Percentiles rank a stretch among this genome's conserved stretches.
phyloP scores from a whole-genome alignment of 768 basidiomycete genomes.

The Termitomyces sp. region DNA sequence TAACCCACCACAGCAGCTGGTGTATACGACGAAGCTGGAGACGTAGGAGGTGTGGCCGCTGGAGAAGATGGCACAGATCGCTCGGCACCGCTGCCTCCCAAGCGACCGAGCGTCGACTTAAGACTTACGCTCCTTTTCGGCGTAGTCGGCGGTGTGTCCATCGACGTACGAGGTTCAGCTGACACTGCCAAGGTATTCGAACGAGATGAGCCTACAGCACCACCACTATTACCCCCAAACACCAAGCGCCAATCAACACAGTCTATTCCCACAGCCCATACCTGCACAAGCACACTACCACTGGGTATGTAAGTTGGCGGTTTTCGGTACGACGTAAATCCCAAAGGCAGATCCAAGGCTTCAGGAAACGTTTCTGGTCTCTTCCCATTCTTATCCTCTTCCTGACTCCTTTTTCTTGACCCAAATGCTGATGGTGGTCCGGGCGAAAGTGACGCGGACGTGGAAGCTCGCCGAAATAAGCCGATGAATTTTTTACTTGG shows the following conservation, averaged over 20 bases:
- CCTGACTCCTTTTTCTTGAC: conserved; percentile 7
- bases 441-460: conserved; percentile 7
- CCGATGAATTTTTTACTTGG: conserved; percentile 15
- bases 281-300: conserved; percentile 75
- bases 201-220: conserved; percentile 3
- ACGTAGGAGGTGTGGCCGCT: background rate
- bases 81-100: conserved; percentile 7
- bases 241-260: conserved; percentile 67
- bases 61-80: conserved; percentile 4
- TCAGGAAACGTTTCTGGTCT: conserved; percentile 1
- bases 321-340: conserved; percentile 65
- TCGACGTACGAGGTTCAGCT: conserved; percentile 2
- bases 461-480: conserved; percentile 16
- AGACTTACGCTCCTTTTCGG: conserved; percentile 18
- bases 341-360: conserved; percentile 32
- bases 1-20: conserved; percentile 52
- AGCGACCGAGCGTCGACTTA: conserved; percentile 17
- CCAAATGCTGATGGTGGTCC: conserved; percentile 11
- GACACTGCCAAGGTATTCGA: background rate
- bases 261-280: conserved; percentile 87
- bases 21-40: conserved; percentile 4
- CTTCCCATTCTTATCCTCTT: conserved; percentile 13
- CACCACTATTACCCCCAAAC: conserved; percentile 22
- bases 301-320: conserved; percentile 74
- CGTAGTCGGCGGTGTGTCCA: conserved; percentile 6